Percentiles rank a stretch among this genome's conserved stretches.
Conservation (phyloP, 148 eudicot species). For the Talinum fruticosum region DNA sequence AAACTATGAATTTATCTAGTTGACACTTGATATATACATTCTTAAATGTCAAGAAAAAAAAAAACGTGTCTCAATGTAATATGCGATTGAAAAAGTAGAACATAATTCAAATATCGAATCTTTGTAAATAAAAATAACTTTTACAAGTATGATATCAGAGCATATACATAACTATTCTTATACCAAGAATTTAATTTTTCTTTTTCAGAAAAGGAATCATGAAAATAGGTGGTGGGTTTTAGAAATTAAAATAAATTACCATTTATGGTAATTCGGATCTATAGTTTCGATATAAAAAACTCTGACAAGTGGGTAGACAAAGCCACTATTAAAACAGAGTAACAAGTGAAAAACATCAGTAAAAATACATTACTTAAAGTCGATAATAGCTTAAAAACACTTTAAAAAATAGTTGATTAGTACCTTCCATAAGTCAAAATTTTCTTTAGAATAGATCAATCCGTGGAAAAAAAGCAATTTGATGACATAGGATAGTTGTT, state of each 20-base stretch:
- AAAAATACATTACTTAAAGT: no score
- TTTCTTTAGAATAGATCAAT: not conserved
- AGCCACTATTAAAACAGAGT: not conserved
- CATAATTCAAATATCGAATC: no score
- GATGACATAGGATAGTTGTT: not conserved
- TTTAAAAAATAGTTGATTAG: not conserved
- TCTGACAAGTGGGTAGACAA: not conserved
- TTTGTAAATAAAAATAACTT: no score
- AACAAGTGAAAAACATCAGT: not conserved
- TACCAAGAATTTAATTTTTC: no score
- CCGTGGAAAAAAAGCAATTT: conserved; percentile 16
- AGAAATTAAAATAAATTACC: no score
- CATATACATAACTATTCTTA: no score
- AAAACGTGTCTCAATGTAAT: no score
- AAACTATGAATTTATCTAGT: no score
- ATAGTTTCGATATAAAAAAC: no score
- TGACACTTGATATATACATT: not conserved
- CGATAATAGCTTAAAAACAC: not conserved
- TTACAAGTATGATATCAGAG: not conserved
- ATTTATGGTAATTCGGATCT: no score
- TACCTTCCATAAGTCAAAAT: not conserved
- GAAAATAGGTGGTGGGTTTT: no score
- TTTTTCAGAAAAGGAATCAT: no score
- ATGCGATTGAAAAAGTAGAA: not conserved
- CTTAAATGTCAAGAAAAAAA: not conserved